Conservation (phyloP, 768 basidiomycete genomes). For the Termitomyces sp. region DNA sequence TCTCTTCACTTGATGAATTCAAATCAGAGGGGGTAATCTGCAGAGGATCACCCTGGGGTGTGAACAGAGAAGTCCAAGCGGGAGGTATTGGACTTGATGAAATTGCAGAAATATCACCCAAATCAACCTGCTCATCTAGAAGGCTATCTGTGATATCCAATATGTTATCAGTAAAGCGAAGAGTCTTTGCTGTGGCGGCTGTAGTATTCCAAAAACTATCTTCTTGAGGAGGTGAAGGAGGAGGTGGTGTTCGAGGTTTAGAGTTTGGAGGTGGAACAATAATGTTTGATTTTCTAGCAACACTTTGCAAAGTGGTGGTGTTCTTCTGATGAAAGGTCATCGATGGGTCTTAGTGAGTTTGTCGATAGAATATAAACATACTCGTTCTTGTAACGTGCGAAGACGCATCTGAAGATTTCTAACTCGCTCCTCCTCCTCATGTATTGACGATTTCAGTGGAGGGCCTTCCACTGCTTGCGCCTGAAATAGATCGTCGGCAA, state of each 20-base stretch:
- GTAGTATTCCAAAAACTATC: slow-evolving; percentile 66
- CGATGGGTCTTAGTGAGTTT: background rate
- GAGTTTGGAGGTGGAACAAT: slow-evolving; percentile 12
- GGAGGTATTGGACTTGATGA: slow-evolving; percentile 36
- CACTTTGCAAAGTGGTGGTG: background rate
- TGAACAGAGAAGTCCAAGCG: background rate
- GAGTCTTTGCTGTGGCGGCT: slow-evolving; percentile 45
- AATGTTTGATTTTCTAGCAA: background rate
- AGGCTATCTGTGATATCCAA: slow-evolving; percentile 52
- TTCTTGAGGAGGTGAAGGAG: slow-evolving; percentile 38
- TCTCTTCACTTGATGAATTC: background rate
- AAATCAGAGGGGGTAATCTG: background rate
- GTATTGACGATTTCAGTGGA: slow-evolving; percentile 30
- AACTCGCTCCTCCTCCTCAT: slow-evolving; percentile 40
- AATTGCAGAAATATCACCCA: slow-evolving; percentile 46
- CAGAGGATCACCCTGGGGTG: background rate
- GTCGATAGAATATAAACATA: slow-evolving; percentile 13
- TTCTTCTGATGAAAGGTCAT: slow-evolving; percentile 18
- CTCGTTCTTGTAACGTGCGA: slow-evolving; percentile 38
- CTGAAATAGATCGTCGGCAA: slow-evolving; percentile 17
- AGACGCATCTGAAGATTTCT: slow-evolving; percentile 33
- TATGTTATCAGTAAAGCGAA: slow-evolving; percentile 62
- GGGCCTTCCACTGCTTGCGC: slow-evolving; percentile 20
- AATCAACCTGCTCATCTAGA: slow-evolving; percentile 59
- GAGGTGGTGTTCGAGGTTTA: slow-evolving; percentile 14